A percentile compares a stretch with the other conserved stretches of the same genome.
Conservation (phyloP, 192 early-diverging fungal genomes). For the Borealophlyctis nickersoniae region DNA sequence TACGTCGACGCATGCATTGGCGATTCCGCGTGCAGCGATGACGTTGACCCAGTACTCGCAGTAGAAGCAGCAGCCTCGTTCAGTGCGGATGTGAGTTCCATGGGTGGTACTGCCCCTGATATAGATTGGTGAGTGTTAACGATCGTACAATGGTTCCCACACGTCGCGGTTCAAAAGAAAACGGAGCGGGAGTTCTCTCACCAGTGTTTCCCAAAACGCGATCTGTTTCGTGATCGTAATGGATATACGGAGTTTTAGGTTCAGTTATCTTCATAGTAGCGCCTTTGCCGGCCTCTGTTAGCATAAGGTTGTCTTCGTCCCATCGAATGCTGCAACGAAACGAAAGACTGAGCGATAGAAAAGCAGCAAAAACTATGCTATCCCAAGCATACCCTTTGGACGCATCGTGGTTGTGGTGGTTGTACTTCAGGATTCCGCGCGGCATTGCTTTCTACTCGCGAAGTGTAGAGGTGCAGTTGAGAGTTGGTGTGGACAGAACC, state of each 20-base stretch:
- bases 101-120: constrained; percentile 28
- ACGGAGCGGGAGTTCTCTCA: constrained; percentile 13
- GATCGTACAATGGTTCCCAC: background rate
- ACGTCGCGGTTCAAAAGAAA: constrained; percentile 1
- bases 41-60: too few species aligned
- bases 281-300: constrained; percentile 85
- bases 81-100: constrained; percentile 20
- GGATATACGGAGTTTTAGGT: constrained; percentile 93
- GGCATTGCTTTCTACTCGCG: background rate
- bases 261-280: constrained; percentile 96
- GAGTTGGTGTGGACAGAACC: too few species aligned
- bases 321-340: constrained; percentile 67
- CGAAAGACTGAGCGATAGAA: background rate
- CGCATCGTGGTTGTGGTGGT: background rate
- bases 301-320: constrained; percentile 90
- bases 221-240: constrained; percentile 78
- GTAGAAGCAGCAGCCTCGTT: too few species aligned
- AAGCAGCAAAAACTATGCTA: background rate
- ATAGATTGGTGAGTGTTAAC: background rate
- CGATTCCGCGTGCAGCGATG: too few species aligned
- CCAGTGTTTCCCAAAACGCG: constrained; percentile 58
- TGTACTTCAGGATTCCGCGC: background rate
- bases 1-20: too few species aligned
- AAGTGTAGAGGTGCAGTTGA: background rate
- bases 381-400: background rate